Percentiles rank a stretch among this genome's conserved stretches.
Evolutionary conservation across 2,329 filamentous ascomycete genomes (phyloP).

Genomic region (Colletotrichum lindemuthianum): DNA sequence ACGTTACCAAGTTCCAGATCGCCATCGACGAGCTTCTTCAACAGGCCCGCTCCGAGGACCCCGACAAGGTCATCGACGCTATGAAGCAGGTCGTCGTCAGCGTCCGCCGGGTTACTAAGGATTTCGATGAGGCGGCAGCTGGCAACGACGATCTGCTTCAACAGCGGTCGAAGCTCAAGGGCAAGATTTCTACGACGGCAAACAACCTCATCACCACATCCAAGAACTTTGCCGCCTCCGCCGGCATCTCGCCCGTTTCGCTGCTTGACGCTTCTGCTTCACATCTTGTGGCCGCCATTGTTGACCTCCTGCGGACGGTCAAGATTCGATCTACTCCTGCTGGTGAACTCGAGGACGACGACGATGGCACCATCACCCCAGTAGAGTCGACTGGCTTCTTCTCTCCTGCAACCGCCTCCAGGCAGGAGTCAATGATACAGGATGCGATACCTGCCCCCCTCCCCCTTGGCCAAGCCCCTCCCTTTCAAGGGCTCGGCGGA

Average conservation of each 20-base stretch:
- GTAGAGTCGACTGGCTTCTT: conserved; percentile 77
- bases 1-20: conserved; percentile 95
- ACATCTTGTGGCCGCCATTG: conserved; percentile 84
- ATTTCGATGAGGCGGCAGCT: conserved; percentile 71
- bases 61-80: conserved; percentile 79
- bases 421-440: conserved; percentile 44
- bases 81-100: conserved; percentile 88
- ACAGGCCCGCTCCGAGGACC: conserved; percentile 77
- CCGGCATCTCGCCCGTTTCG: conserved; percentile 91
- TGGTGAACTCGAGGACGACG: conserved; percentile 81
- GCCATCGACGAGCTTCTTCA: conserved; percentile 90
- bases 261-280: conserved; percentile 92
- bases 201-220: conserved; percentile 96
- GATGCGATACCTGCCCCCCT: conserved; percentile 41
- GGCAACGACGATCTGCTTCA: conserved; percentile 64
- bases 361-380: conserved; percentile 73
- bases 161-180: conserved; percentile 76
- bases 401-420: conserved; percentile 62
- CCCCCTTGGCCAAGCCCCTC: conserved; percentile 57
- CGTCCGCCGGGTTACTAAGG: conserved; percentile 85
- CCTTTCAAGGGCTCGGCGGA: conserved; percentile 66
- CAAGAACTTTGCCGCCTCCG: conserved; percentile 87
- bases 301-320: conserved; percentile 84
- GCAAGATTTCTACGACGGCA: conserved; percentile 87
- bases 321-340: conserved; percentile 83